Evolutionary conservation across 345 rosid genomes (phyloP), one percentile per base, ranked within the genome.

Genomic region (Gossypium sturtianum): DNA sequence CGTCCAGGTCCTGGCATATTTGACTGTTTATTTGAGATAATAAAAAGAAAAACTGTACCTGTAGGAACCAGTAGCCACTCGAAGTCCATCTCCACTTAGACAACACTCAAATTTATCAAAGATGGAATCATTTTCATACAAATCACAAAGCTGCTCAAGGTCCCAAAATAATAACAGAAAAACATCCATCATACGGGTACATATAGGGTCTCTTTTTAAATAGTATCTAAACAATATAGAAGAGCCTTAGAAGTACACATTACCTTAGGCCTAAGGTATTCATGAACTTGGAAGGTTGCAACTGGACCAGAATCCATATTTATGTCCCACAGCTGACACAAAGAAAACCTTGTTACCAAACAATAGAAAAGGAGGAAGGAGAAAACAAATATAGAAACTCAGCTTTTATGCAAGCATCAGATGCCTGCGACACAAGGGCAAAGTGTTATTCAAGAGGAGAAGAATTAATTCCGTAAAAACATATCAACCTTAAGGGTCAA

Each of bases 61-160:
- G 86, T 89, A 89, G 61, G 94, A 89, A 79, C 94, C 94, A 19
- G 94, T 87, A 9, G 94, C 94, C 68, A 85, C 86, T 65, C 89
- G 87, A 38, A 54, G 69, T 53, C 94, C 91, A 51, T 96, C 91
- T 47, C 98, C 98, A 76, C 99, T 96, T 77, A 90, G 76, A 80
- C 97, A 93, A 83, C 99, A 96, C 80, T 96, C 99, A 25, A 96
- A 96, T 83, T 96, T 96, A 75, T 96, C 99, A 77, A 96, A 93
- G 84, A 94, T 75, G 88, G 79, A 59, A 59, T 59, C 64, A 59
- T 25, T 59, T 59, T 59, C 64, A 41, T 89, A 89, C 76, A 89
- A 75, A 83, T 89, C 94, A 69, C 89, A 89, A 1, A 89, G 84
- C 94, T 89, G 86, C 44, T 9, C 80, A 75, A 66, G 68, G 77